phyloP scores from a whole-genome alignment of 1,284 basidiomycete genomes.

The Leucoagaricus sp. region DNA sequence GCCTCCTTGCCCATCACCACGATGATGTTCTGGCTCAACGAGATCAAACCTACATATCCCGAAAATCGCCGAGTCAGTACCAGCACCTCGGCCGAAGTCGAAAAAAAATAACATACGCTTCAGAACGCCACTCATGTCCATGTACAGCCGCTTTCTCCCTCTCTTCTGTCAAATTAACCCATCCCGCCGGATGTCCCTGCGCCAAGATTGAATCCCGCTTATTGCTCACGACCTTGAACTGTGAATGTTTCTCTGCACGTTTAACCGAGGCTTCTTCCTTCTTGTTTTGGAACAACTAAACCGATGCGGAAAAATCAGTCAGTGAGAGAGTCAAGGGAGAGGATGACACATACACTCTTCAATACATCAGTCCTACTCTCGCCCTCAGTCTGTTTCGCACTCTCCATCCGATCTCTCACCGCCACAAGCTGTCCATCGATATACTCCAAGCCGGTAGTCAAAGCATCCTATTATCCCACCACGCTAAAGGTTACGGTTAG shows the following conservation, averaged over 20 bases:
- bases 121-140: conserved; percentile 66
- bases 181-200: conserved; percentile 68
- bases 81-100: too few species aligned
- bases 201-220: conserved; percentile 66
- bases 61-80: too few species aligned
- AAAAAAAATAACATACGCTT: conserved; percentile 46
- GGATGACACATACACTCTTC: conserved; percentile 52
- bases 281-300: conserved; percentile 48
- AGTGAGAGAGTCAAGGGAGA: not conserved
- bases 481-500: too few species aligned
- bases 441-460: conserved; percentile 83
- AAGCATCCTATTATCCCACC: too few species aligned
- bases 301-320: not conserved
- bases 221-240: conserved; percentile 72
- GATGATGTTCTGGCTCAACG: too few species aligned
- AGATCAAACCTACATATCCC: too few species aligned
- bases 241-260: conserved; percentile 36
- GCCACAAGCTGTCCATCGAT: conserved; percentile 85
- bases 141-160: conserved; percentile 48
- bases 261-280: conserved; percentile 47
- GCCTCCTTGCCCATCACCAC: too few species aligned
- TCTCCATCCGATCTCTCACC: conserved; percentile 75
- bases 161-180: conserved; percentile 68
- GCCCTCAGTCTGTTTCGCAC: conserved; percentile 51
- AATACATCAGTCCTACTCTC: conserved; percentile 51